Conservation (phyloP, 1,284 basidiomycete genomes). For the Apiotrichum veenhuisii region DNA sequence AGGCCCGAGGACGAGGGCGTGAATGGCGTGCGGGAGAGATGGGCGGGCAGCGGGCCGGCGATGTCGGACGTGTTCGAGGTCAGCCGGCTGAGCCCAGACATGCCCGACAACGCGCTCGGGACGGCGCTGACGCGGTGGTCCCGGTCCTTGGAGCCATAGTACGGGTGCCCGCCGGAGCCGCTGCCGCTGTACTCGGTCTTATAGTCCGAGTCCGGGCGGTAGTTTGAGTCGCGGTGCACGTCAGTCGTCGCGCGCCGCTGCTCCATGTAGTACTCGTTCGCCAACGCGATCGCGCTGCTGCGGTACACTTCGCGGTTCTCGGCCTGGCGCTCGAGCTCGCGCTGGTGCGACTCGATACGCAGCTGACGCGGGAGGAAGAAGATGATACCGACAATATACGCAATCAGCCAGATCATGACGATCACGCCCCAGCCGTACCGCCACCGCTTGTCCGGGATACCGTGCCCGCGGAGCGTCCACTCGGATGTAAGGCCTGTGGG, state of each 20-base stretch:
- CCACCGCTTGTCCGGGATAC: conserved; percentile 19
- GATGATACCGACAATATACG: conserved; percentile 26
- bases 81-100: too few species aligned
- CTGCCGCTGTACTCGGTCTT: too few species aligned
- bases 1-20: neutral
- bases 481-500: conserved; percentile 26
- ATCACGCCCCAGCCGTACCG: conserved; percentile 37
- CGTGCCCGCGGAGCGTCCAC: conserved; percentile 28
- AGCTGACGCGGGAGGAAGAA: conserved; percentile 24
- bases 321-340: conserved; percentile 5
- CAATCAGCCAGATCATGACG: conserved; percentile 15
- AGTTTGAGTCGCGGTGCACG: neutral
- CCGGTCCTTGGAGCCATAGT: neutral
- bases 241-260: neutral
- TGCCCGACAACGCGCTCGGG: too few species aligned
- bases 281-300: conserved; percentile 1
- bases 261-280: conserved; percentile 4
- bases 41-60: too few species aligned
- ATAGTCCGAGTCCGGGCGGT: neutral
- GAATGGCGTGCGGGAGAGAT: too few species aligned
- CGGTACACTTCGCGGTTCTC: conserved; percentile 6
- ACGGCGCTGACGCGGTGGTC: neutral
- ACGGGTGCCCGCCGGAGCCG: too few species aligned
- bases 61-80: too few species aligned
- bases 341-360: conserved; percentile 11